These are phyloP conservation scores for Erythrobasidium hasegawianum DNA, from an alignment of 1,284 basidiomycete species.

Conservation along the genomic window DNA sequence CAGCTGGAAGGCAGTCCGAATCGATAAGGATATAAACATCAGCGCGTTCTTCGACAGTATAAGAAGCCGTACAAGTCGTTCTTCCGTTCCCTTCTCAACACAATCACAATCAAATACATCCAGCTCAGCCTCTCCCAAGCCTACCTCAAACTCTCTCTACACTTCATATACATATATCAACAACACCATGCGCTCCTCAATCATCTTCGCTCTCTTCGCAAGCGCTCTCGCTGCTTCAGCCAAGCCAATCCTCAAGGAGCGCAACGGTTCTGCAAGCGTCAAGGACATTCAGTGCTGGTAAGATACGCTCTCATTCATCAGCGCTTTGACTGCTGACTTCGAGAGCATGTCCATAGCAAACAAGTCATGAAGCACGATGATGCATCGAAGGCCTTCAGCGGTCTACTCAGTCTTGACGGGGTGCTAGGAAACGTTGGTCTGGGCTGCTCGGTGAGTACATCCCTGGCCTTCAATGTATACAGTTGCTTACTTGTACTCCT, in stretches of 20 bases:
- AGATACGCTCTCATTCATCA: too few species aligned
- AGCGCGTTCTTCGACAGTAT: not conserved
- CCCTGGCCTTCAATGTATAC: too few species aligned
- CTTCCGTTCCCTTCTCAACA: not conserved
- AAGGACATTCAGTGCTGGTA: slow-evolving; percentile 34
- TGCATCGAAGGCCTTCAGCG: slow-evolving; percentile 24
- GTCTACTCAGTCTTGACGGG: slow-evolving; percentile 4
- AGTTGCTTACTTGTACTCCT: too few species aligned
- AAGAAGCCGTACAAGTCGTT: not conserved
- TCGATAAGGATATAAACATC: too few species aligned
- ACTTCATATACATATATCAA: not conserved
- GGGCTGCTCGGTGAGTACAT: slow-evolving; percentile 16
- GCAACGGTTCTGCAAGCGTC: slow-evolving; percentile 30
- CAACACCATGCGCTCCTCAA: slow-evolving; percentile 14
- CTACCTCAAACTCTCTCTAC: not conserved
- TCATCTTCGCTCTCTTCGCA: slow-evolving; percentile 6
- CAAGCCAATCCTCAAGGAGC: slow-evolving; percentile 17
- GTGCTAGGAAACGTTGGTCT: slow-evolving; percentile 19
- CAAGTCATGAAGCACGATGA: slow-evolving; percentile 16
- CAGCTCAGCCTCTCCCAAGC: not conserved
- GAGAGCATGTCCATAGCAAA: slow-evolving; percentile 6
- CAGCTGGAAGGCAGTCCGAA: too few species aligned
- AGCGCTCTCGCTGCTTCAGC: not conserved
- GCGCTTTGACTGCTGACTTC: too few species aligned
- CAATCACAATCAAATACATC: not conserved